phyloP scores from a whole-genome alignment of 78 protist genomes.

The Chrysochromulina parva region DNA sequence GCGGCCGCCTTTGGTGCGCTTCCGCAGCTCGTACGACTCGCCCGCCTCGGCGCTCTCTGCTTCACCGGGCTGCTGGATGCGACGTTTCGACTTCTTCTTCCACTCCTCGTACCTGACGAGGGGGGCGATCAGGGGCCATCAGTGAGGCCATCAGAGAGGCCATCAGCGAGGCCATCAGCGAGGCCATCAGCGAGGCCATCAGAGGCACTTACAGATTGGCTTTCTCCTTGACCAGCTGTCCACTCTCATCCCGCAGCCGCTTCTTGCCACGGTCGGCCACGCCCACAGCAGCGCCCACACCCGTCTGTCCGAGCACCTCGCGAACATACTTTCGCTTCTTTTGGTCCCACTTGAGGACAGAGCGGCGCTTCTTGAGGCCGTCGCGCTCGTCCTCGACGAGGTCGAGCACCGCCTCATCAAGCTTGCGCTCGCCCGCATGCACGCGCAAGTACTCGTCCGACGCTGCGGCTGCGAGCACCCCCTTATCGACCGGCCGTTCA shows the following conservation, averaged over 20 bases:
- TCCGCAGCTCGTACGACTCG: too few species aligned
- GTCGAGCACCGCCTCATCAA: not conserved
- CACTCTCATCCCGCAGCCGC: too few species aligned
- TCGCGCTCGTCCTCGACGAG: constrained; percentile 10
- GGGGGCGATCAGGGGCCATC: too few species aligned
- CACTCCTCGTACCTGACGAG: too few species aligned
- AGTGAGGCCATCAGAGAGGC: too few species aligned
- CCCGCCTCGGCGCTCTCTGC: not conserved
- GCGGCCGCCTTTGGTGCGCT: too few species aligned
- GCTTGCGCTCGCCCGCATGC: not conserved
- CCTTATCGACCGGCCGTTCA: not conserved
- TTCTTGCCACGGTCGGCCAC: too few species aligned
- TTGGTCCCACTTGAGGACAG: not conserved
- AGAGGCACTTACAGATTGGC: too few species aligned
- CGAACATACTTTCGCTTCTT: constrained; percentile 1
- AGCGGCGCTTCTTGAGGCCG: not conserved
- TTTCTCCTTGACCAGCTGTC: too few species aligned
- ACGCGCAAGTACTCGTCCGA: not conserved
- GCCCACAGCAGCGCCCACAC: not conserved
- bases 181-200: too few species aligned
- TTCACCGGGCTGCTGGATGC: not conserved
- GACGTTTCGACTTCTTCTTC: not conserved
- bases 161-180: too few species aligned
- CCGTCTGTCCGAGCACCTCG: not conserved
- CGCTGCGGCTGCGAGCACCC: not conserved